These are phyloP conservation scores for Saccharomycopsis microspora DNA, from an alignment of 805 yeast species.

Conservation along the genomic window DNA sequence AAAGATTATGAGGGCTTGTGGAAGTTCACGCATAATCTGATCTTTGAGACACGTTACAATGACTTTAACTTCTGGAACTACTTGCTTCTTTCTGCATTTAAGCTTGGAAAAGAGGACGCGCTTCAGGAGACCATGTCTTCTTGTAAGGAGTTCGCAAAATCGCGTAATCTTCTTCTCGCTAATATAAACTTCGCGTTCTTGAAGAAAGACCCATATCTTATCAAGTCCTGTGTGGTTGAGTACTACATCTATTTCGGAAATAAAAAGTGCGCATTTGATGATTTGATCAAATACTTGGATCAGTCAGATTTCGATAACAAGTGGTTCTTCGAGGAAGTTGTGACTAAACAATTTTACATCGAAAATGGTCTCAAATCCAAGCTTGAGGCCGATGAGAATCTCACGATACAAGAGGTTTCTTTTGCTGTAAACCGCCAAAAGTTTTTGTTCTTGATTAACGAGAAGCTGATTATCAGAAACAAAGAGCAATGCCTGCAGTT, in stretches of 20 bases:
- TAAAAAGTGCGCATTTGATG: slow-evolving; percentile 10
- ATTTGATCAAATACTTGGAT: slow-evolving; percentile 7
- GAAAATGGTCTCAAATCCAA: slow-evolving; percentile 17
- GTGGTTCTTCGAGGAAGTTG: slow-evolving; percentile 10
- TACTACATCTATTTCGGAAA: slow-evolving; percentile 5
- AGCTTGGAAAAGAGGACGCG: slow-evolving; percentile 25
- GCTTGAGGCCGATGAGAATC: slow-evolving; percentile 19
- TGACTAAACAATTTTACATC: background rate
- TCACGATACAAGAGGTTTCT: slow-evolving; percentile 19
- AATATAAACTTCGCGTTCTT: slow-evolving; percentile 31
- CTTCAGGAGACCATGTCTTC: slow-evolving; percentile 16
- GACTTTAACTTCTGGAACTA: slow-evolving; percentile 71
- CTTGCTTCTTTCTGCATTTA: slow-evolving; percentile 33
- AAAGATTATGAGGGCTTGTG: slow-evolving; percentile 34
- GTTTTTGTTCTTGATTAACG: slow-evolving; percentile 26
- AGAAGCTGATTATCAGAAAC: slow-evolving; percentile 17
- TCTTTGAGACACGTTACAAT: slow-evolving; percentile 43
- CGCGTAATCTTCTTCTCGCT: slow-evolving; percentile 52
- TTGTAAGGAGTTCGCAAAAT: slow-evolving; percentile 17
- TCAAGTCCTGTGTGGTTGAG: slow-evolving; percentile 1
- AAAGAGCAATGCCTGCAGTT: slow-evolving; percentile 19
- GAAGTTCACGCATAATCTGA: slow-evolving; percentile 27
- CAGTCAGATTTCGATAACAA: background rate
- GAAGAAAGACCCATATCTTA: background rate
- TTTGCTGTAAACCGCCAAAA: slow-evolving; percentile 36